phyloP scores from a whole-genome alignment of 257 asterid genomes.

The Solanum ossicruentum region DNA sequence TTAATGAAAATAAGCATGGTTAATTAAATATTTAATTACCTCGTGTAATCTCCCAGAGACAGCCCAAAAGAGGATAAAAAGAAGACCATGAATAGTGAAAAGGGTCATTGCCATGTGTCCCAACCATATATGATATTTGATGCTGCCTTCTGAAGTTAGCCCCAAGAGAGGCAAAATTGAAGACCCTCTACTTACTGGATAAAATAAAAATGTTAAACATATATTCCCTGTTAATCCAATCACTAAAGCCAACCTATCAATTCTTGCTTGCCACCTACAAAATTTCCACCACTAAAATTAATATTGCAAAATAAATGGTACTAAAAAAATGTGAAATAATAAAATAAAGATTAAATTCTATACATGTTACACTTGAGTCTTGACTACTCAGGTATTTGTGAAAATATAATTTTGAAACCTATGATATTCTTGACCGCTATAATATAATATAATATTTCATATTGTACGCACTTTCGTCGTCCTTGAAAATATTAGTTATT shows the following conservation, averaged over 20 bases:
- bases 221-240: slow-evolving; percentile 76
- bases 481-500: background rate
- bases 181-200: slow-evolving; percentile 80
- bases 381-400: background rate
- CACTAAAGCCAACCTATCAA: slow-evolving; percentile 71
- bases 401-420: background rate
- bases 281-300: background rate
- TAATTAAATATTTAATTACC: slow-evolving; percentile 24
- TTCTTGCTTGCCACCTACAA: slow-evolving; percentile 79
- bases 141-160: slow-evolving; percentile 63
- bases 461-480: background rate
- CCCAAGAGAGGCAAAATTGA: slow-evolving; percentile 78
- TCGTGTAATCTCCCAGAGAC: slow-evolving; percentile 57
- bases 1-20: background rate
- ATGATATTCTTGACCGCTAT: background rate
- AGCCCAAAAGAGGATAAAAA: slow-evolving; percentile 63
- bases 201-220: slow-evolving; percentile 68
- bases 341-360: too few relatives aligned
- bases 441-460: too few relatives aligned
- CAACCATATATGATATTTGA: slow-evolving; percentile 86
- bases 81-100: slow-evolving; percentile 59
- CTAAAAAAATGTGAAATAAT: background rate
- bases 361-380: background rate
- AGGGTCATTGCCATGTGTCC: slow-evolving; percentile 67
- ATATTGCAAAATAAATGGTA: background rate